Conservation (phyloP, 2,329 filamentous ascomycete genomes). For the Tolypocladium album region DNA sequence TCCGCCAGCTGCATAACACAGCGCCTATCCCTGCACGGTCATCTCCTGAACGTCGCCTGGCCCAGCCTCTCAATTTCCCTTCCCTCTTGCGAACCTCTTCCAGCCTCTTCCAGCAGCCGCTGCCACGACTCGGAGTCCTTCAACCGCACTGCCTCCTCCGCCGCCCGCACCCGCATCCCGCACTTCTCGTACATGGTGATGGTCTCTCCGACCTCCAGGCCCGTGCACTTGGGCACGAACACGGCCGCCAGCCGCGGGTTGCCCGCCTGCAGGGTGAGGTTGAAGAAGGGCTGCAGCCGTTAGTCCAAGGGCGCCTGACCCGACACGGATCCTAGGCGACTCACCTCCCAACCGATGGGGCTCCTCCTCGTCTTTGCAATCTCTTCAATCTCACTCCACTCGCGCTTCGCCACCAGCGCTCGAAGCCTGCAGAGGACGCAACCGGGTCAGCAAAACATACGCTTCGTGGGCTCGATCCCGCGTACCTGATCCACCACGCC, state of each 20-base stretch:
- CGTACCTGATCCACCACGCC: slow-evolving; percentile 69
- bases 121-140: slow-evolving; percentile 72
- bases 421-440: slow-evolving; percentile 47
- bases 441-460: neutral
- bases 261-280: slow-evolving; percentile 76
- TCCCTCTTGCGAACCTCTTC: slow-evolving; percentile 52
- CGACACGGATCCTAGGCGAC: slow-evolving; percentile 13
- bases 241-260: slow-evolving; percentile 75
- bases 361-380: slow-evolving; percentile 69
- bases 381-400: slow-evolving; percentile 90
- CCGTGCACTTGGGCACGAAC: slow-evolving; percentile 82
- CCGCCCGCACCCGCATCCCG: slow-evolving; percentile 77
- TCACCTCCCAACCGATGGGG: slow-evolving; percentile 91
- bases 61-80: slow-evolving; percentile 75
- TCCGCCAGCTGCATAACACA: neutral
- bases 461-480: slow-evolving; percentile 1
- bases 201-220: slow-evolving; percentile 54
- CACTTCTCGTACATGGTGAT: slow-evolving; percentile 96
- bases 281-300: slow-evolving; percentile 69
- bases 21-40: neutral
- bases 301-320: neutral
- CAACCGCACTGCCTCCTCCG: slow-evolving; percentile 76
- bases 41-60: slow-evolving; percentile 42
- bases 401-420: slow-evolving; percentile 77
- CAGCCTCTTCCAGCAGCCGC: slow-evolving; percentile 62